Evolutionary conservation across 2,329 filamentous ascomycete genomes (phyloP).

Genomic region (Ophiostoma novo-ulmi): DNA sequence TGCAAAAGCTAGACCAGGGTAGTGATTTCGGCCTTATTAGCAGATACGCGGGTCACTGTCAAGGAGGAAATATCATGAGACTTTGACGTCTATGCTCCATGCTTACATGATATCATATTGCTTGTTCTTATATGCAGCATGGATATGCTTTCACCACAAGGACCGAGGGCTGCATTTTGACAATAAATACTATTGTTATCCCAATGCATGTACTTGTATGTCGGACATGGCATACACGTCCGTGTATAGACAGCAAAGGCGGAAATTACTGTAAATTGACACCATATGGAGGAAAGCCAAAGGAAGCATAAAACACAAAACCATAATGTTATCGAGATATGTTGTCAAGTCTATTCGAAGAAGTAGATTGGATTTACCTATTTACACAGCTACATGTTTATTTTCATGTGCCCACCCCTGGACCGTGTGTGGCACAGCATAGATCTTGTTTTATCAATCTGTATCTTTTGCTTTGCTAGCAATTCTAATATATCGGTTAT

Average conservation of each 20-base stretch:
- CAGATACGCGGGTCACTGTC: background rate
- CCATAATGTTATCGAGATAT: background rate
- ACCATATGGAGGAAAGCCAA: background rate
- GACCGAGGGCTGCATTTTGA: background rate
- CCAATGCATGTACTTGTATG: background rate
- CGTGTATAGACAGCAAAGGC: background rate
- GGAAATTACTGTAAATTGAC: background rate
- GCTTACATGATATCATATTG: conserved; percentile 1
- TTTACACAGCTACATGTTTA: background rate
- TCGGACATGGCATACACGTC: background rate
- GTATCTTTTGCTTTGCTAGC: background rate
- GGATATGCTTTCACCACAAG: background rate
- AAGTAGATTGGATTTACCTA: background rate
- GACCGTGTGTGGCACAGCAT: background rate
- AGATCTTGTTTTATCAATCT: background rate
- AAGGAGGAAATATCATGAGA: background rate
- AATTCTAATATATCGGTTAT: background rate
- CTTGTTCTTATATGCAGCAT: background rate
- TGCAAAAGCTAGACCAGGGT: background rate
- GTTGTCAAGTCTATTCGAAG: background rate
- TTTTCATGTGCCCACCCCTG: background rate
- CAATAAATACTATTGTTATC: background rate
- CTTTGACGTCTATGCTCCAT: background rate
- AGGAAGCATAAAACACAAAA: background rate
- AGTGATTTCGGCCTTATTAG: conserved; percentile 2